These are phyloP conservation scores for Chlorella variabilis DNA, from an alignment of 163 green algal genomes.

Conservation along the genomic window DNA sequence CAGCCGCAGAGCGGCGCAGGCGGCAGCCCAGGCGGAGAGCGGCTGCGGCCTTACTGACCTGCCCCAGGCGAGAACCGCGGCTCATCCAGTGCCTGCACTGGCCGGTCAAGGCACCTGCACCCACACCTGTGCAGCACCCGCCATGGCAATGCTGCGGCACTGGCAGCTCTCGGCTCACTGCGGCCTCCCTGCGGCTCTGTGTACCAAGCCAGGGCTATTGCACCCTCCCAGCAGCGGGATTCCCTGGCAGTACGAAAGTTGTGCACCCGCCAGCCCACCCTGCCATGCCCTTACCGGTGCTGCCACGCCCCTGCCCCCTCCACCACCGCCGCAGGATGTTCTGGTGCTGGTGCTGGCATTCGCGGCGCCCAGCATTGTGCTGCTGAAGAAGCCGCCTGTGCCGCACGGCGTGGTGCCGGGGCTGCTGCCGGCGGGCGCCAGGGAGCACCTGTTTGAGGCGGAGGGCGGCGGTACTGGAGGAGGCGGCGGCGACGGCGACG, in stretches of 20 bases:
- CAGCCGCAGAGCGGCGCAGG: too few species aligned
- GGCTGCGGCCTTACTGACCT: not conserved
- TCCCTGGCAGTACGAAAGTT: too few species aligned
- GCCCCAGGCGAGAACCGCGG: not conserved
- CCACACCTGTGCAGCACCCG: too few species aligned
- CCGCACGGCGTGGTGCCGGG: not conserved
- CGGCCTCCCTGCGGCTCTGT: too few species aligned
- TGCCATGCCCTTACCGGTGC: not conserved
- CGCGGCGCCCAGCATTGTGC: not conserved
- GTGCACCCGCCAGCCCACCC: not conserved
- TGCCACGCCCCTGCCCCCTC: not conserved
- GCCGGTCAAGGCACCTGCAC: too few species aligned
- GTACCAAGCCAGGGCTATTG: too few species aligned
- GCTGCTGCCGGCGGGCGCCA: not conserved
- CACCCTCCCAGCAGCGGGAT: too few species aligned
- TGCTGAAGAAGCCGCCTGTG: not conserved
- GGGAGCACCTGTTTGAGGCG: not conserved
- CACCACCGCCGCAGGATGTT: not conserved
- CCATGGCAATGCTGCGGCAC: too few species aligned
- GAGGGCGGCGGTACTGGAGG: too few species aligned
- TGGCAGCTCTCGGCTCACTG: too few species aligned
- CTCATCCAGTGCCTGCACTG: too few species aligned
- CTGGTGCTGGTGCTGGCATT: not conserved
- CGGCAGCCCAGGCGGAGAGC: not conserved
- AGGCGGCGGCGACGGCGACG: too few species aligned